A percentile compares a stretch with the other conserved stretches of the same genome.
Conservation (phyloP, 805 yeast species). For the Candida parachauliodes region DNA sequence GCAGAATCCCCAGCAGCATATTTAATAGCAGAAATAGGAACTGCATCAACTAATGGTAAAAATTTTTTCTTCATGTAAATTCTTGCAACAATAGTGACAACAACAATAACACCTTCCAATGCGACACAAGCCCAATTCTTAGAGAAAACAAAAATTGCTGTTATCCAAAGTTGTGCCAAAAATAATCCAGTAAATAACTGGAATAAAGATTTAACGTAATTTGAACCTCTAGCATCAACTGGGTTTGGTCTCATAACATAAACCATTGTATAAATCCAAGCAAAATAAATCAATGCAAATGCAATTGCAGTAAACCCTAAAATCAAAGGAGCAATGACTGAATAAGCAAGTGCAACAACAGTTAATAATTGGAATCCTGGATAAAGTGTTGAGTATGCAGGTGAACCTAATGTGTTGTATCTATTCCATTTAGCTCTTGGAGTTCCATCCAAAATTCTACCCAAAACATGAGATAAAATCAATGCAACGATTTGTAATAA, state of each 20-base stretch:
- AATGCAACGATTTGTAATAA: constrained; percentile 73
- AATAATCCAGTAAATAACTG: constrained; percentile 71
- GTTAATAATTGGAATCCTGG: constrained; percentile 75
- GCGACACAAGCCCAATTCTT: constrained; percentile 79
- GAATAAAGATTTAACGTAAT: constrained; percentile 68
- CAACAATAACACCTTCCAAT: constrained; percentile 58
- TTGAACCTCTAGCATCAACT: constrained; percentile 67
- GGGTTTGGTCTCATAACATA: constrained; percentile 57
- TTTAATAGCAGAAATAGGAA: constrained; percentile 63
- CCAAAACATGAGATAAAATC: constrained; percentile 66
- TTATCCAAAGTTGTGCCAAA: constrained; percentile 63
- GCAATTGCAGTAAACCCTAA: constrained; percentile 64
- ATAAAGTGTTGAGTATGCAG: constrained; percentile 79
- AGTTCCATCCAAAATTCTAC: constrained; percentile 71
- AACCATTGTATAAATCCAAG: constrained; percentile 58
- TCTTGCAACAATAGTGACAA: constrained; percentile 57
- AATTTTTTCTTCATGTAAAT: constrained; percentile 56
- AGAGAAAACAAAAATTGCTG: constrained; percentile 71
- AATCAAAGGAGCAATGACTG: constrained; percentile 75
- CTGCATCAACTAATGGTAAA: constrained; percentile 61
- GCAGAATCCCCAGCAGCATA: constrained; percentile 43
- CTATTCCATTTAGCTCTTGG: constrained; percentile 93
- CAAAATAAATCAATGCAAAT: constrained; percentile 53
- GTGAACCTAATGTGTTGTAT: constrained; percentile 56
- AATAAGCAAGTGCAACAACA: constrained; percentile 68